These are phyloP conservation scores for Stenocarpella maydis DNA, from an alignment of 2,329 filamentous ascomycete species.

Conservation along the genomic window DNA sequence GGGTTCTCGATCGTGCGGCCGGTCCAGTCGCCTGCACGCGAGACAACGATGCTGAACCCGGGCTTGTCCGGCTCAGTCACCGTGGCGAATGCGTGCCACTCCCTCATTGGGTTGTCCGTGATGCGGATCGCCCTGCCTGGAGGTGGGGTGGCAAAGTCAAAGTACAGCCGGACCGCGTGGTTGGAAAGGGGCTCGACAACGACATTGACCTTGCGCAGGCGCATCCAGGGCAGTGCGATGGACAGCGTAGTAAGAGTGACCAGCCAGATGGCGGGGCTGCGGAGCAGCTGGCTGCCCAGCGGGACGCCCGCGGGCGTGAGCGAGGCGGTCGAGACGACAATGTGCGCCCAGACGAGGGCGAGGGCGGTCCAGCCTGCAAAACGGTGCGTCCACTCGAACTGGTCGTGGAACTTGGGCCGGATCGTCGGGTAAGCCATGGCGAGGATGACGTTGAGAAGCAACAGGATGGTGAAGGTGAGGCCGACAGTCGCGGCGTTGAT, in stretches of 20 bases:
- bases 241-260: conserved; percentile 62
- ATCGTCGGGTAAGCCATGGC: conserved; percentile 70
- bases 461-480: conserved; percentile 63
- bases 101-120: conserved; percentile 60
- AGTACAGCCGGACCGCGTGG: conserved; percentile 68
- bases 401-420: conserved; percentile 69
- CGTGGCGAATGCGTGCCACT: conserved; percentile 71
- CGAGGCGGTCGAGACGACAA: conserved; percentile 43
- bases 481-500: conserved; percentile 48
- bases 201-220: conserved; percentile 65
- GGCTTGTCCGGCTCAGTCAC: conserved; percentile 55
- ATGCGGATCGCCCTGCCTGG: conserved; percentile 61
- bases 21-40: conserved; percentile 73
- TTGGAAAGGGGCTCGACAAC: conserved; percentile 64
- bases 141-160: conserved; percentile 58
- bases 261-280: conserved; percentile 61
- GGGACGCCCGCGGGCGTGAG: conserved; percentile 35
- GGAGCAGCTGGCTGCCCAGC: conserved; percentile 43
- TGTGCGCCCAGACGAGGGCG: conserved; percentile 43
- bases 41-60: conserved; percentile 60
- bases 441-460: conserved; percentile 68
- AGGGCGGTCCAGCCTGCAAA: conserved; percentile 77
- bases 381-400: conserved; percentile 76
- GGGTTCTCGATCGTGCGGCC: conserved; percentile 60
- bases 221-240: conserved; percentile 69